Evolutionary conservation across 768 basidiomycete species (phyloP), one percentile per base, ranked within the genome.

Genomic region (Dioszegia hungarica): DNA sequence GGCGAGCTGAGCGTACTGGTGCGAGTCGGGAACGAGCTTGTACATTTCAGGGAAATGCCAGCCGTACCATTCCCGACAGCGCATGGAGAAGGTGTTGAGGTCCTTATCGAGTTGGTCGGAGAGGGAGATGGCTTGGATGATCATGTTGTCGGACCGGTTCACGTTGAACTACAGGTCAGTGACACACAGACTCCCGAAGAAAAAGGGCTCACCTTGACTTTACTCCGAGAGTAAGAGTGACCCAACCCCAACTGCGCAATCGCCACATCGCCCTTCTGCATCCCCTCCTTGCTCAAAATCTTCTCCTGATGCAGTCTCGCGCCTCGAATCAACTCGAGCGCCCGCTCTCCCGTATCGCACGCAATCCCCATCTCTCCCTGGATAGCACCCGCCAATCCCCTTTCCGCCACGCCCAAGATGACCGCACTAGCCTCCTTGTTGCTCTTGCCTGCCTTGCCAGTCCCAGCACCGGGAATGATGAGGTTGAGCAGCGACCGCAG

Each of bases 81-180:
- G 89, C 94, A 98, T 98, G 19, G 92, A 88, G 76, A 98, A 97
- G 28, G 93, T 85, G 80, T 98, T 98, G 77, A 97, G 91, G 77
- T 98, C 94, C 81, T 97, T 98, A 83, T 98, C 94, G 70, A 97
- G 87, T 72, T 97, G 93, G 79, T 98, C 94, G 68, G 95, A 88
- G 56, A 97, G 86, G 4, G 93, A 89, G 74, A 98, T 97, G 58
- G 94, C 94, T 78, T 97, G 94, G 67, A 98, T 98, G 79, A 98
- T 97, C 94, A 98, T 98, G 82, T 98, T 95, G 79, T 95, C 92
- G 55, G 89, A 84, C 58, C 73, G 73, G 67, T 76, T 76, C 65
- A 76, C 75, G 66, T 76, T 74, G 71, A 74, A 76, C 75, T 74
- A 55, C 1, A 6, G 24, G n/a, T 37, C 24, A 56, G 52, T 19